A percentile compares a stretch with the other conserved stretches of the same genome.
phyloP scores from a whole-genome alignment of 1,139 yeast species.

The Protomyces gravidus region DNA sequence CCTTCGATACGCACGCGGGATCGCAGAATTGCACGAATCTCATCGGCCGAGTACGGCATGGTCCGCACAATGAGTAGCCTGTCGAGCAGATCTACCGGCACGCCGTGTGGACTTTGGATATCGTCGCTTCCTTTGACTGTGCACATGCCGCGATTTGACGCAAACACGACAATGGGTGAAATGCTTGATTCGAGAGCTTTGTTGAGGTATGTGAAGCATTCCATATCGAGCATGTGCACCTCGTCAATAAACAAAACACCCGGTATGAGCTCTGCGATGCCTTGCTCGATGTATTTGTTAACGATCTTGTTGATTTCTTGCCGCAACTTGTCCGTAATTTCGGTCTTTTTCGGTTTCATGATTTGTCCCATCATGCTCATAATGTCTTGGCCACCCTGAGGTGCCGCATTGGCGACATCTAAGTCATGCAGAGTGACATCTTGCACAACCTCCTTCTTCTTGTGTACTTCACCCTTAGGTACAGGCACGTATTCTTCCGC shows the following conservation, averaged over 20 bases:
- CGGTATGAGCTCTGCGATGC: slow-evolving; percentile 95
- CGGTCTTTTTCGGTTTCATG: slow-evolving; percentile 95
- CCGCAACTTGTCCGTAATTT: slow-evolving; percentile 92
- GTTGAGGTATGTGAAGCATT: slow-evolving; percentile 88
- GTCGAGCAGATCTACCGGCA: slow-evolving; percentile 92
- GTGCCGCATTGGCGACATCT: slow-evolving; percentile 93
- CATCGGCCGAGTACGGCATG: slow-evolving; percentile 76
- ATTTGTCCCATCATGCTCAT: slow-evolving; percentile 98
- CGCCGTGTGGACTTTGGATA: slow-evolving; percentile 87
- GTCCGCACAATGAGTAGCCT: slow-evolving; percentile 88
- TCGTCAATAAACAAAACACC: slow-evolving; percentile 97
- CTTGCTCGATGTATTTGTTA: slow-evolving; percentile 93
- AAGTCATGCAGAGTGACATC: slow-evolving; percentile 94
- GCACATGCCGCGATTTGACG: slow-evolving; percentile 91
- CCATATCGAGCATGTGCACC: slow-evolving; percentile 95
- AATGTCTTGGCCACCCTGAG: slow-evolving; percentile 98
- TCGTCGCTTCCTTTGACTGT: slow-evolving; percentile 89
- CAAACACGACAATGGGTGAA: slow-evolving; percentile 91
- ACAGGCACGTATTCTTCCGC: slow-evolving; percentile 98
- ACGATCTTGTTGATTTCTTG: slow-evolving; percentile 93
- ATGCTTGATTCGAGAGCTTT: slow-evolving; percentile 86
- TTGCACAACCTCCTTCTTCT: slow-evolving; percentile 95
- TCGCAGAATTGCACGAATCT: slow-evolving; percentile 72
- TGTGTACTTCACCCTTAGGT: slow-evolving; percentile 98
- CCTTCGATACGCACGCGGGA: slow-evolving; percentile 77